Evolutionary conservation across 2,329 filamentous ascomycete genomes (phyloP), one percentile per base, ranked within the genome.

Genomic region (Chalaropsis ovoidea): DNA sequence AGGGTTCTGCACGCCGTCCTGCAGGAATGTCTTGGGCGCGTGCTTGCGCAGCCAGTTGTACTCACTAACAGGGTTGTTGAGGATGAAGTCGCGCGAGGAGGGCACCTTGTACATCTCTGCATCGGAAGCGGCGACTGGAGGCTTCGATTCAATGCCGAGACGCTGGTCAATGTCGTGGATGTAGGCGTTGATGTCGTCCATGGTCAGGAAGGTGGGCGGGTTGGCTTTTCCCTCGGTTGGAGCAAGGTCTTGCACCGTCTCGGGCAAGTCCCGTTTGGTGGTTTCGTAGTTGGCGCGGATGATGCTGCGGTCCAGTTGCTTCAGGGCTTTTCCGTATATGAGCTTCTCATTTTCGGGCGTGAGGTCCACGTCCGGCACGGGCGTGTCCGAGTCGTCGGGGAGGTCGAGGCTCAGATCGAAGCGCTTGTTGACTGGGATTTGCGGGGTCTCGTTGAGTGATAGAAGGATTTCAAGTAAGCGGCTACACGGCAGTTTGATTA

Each of bases 41-140:
- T 96, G 82, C 72, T 90, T 86, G 69, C 90, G 84, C 13, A 99
- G 82, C 94, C 94, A 99, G 75, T 95, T 96, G 77, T 95, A 95
- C 2, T 96, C 92, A 67, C 89, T 95, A 52, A 90, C 89, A 0
- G 92, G 91, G 73, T 97, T 97, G 70, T 79, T 78, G 52, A 79
- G 74, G 56, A 76, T 66, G 72, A 70, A 68, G 73, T 69, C 74
- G 69, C 71, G 76, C 70, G 75, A 78, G 71, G 75, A 71, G 70
- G 73, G 75, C 65, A 72, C 75, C 67, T 74, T 73, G 27, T 72
- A 71, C 64, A 73, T 73, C 19, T 76, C 66, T 64, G 75, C 76
- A 52, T 78, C 76, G 4, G 82, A 81, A 11, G 83, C 82, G 47
- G 84, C 76, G 4, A 79, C 78, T 24, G 79, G 75, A 68, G 82